These are phyloP conservation scores for Arthrobotrys sinensis DNA, from an alignment of 2,329 filamentous ascomycete species.

Conservation along the genomic window DNA sequence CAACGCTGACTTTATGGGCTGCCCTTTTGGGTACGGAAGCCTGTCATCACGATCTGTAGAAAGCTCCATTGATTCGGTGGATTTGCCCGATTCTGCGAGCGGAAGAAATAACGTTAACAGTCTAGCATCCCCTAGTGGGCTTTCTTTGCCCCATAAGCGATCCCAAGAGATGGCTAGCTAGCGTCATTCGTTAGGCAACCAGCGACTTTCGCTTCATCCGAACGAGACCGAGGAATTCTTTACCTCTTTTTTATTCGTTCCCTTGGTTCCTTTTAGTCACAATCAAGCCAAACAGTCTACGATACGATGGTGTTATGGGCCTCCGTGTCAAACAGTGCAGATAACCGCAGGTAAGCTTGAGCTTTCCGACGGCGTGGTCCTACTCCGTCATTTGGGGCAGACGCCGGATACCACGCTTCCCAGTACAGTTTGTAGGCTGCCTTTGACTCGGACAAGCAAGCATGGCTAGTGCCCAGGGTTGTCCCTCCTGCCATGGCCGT, in stretches of 20 bases:
- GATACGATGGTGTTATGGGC: slow-evolving; percentile 52
- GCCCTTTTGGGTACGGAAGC: slow-evolving; percentile 57
- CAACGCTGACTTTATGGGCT: slow-evolving; percentile 47
- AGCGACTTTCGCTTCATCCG: slow-evolving; percentile 59
- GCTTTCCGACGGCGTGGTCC: slow-evolving; percentile 33
- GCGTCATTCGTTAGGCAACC: slow-evolving; percentile 59
- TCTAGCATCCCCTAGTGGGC: slow-evolving; percentile 42
- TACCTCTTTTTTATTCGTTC: slow-evolving; percentile 50
- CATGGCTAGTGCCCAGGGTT: slow-evolving; percentile 52
- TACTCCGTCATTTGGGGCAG: slow-evolving; percentile 32
- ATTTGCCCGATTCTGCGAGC: slow-evolving; percentile 59
- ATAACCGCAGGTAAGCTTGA: slow-evolving; percentile 54
- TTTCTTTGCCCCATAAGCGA: slow-evolving; percentile 54
- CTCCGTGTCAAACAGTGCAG: slow-evolving; percentile 57
- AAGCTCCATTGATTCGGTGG: slow-evolving; percentile 58
- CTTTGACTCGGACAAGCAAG: slow-evolving; percentile 53
- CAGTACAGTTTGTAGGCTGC: slow-evolving; percentile 43
- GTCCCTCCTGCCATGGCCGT: slow-evolving; percentile 43
- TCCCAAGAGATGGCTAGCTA: slow-evolving; percentile 48
- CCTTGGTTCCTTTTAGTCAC: slow-evolving; percentile 59
- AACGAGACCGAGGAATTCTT: slow-evolving; percentile 59
- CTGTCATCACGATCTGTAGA: slow-evolving; percentile 56
- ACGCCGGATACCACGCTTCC: slow-evolving; percentile 38
- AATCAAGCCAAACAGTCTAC: slow-evolving; percentile 52
- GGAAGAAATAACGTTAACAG: slow-evolving; percentile 60